These are phyloP conservation scores for Stemphylium vesicarium DNA, from an alignment of 2,329 filamentous ascomycete species.

Conservation along the genomic window DNA sequence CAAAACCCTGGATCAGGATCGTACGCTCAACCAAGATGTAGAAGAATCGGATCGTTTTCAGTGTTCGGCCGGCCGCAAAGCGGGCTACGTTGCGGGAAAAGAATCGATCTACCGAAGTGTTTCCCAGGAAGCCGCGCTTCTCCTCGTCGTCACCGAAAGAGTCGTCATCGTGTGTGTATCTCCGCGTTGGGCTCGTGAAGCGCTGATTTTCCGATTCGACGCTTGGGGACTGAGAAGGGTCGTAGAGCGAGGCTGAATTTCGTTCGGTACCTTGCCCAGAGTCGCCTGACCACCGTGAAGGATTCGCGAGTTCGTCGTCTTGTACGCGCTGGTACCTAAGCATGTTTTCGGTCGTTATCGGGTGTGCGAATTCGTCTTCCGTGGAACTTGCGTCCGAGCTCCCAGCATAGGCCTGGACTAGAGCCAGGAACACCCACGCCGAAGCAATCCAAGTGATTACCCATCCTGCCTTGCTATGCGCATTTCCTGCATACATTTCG, in stretches of 20 bases:
- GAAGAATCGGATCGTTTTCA: conserved; percentile 63
- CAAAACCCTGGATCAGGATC: conserved; percentile 78
- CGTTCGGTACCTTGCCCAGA: conserved; percentile 72
- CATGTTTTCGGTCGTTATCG: conserved; percentile 46
- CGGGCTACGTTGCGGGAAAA: conserved; percentile 62
- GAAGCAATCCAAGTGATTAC: conserved; percentile 73
- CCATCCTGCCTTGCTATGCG: conserved; percentile 91
- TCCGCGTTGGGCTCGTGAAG: conserved; percentile 48
- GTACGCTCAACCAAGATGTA: conserved; percentile 77
- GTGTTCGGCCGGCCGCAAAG: conserved; percentile 61
- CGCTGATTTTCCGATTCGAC: conserved; percentile 53
- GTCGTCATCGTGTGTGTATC: conserved; percentile 52
- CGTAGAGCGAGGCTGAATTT: conserved; percentile 70
- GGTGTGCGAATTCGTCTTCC: conserved; percentile 29
- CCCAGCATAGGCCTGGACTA: conserved; percentile 67
- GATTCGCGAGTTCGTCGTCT: conserved; percentile 29
- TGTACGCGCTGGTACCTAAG: conserved; percentile 49
- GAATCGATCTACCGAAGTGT: conserved; percentile 57
- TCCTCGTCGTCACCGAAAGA: conserved; percentile 55
- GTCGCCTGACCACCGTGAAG: conserved; percentile 52
- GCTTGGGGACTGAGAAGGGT: conserved; percentile 68
- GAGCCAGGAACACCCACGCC: conserved; percentile 72
- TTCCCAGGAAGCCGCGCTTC: conserved; percentile 55
- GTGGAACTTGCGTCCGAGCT: conserved; percentile 44
- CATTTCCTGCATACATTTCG: conserved; percentile 84